Conservation (phyloP, 1,284 basidiomycete genomes). For the Moesziomyces sp. region DNA sequence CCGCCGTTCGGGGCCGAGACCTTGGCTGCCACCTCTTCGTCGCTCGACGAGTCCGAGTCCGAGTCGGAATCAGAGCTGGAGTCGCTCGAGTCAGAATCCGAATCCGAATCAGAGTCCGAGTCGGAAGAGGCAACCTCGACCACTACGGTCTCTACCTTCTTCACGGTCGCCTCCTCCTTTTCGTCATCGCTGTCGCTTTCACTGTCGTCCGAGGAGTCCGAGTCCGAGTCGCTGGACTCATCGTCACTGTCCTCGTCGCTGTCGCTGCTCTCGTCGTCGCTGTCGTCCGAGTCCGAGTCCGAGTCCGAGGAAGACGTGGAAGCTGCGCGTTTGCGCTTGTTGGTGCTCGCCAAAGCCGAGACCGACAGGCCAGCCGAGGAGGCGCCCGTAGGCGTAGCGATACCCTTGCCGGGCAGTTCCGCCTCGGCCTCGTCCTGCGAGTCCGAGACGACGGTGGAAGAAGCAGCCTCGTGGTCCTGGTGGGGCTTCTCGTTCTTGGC, state of each 20-base stretch:
- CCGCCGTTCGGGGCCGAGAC: not conserved
- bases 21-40: not conserved
- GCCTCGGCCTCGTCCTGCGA: slow-evolving; percentile 49
- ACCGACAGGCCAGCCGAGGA: slow-evolving; percentile 11
- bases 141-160: slow-evolving; percentile 12
- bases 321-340: slow-evolving; percentile 35
- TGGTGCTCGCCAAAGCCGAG: not conserved
- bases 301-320: slow-evolving; percentile 9
- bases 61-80: slow-evolving; percentile 6
- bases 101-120: slow-evolving; percentile 12
- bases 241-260: slow-evolving; percentile 23
- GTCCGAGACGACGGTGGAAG: slow-evolving; percentile 32
- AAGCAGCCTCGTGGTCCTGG: slow-evolving; percentile 36
- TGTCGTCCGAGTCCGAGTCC: slow-evolving; percentile 17
- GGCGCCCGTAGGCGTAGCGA: slow-evolving; percentile 30
- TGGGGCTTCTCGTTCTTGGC: slow-evolving; percentile 22
- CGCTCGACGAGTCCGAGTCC: slow-evolving; percentile 1
- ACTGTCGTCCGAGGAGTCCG: slow-evolving; percentile 1
- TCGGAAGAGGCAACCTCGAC: slow-evolving; percentile 13
- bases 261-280: slow-evolving; percentile 17
- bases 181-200: slow-evolving; percentile 17
- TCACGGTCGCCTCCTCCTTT: slow-evolving; percentile 13
- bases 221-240: slow-evolving; percentile 13
- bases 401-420: slow-evolving; percentile 30
- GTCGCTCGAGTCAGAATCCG: slow-evolving; percentile 2